phyloP scores from a whole-genome alignment of 176 grass and related monocot species.

The Phoenix dactylifera region DNA sequence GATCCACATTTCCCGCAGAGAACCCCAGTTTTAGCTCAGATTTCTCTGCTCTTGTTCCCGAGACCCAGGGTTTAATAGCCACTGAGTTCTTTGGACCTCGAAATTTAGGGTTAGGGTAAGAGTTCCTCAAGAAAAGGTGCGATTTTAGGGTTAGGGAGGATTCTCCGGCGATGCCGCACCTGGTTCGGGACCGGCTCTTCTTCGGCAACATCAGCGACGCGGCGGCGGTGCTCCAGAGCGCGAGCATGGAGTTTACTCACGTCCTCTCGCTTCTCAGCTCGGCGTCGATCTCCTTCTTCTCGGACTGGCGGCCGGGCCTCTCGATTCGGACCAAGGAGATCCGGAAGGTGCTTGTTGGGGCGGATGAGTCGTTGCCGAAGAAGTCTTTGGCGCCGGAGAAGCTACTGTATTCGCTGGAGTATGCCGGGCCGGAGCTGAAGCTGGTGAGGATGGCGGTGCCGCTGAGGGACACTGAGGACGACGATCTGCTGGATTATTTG shows the following conservation, averaged over 20 bases:
- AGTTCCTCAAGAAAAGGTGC: too few relatives aligned
- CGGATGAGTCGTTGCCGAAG: slow-evolving; percentile 30
- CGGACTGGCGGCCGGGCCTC: slow-evolving; percentile 40
- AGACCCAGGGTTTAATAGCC: too few relatives aligned
- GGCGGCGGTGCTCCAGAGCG: slow-evolving; percentile 29
- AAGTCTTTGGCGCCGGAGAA: slow-evolving; percentile 22
- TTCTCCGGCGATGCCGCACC: slow-evolving; percentile 28
- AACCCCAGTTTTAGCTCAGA: too few relatives aligned
- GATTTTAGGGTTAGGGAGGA: too few relatives aligned
- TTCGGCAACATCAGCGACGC: slow-evolving; percentile 66
- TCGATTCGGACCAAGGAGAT: slow-evolving; percentile 37
- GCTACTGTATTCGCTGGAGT: slow-evolving; percentile 54
- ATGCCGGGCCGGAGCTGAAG: slow-evolving; percentile 42
- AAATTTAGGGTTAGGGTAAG: too few relatives aligned
- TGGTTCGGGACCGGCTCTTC: slow-evolving; percentile 57
- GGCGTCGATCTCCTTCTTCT: slow-evolving; percentile 62
- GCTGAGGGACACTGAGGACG: slow-evolving; percentile 71
- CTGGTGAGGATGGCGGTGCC: slow-evolving; percentile 81
- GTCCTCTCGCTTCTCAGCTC: slow-evolving; percentile 51
- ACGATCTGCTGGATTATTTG: slow-evolving; percentile 72
- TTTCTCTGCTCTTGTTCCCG: too few relatives aligned
- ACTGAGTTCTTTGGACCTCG: too few relatives aligned
- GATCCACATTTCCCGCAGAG: too few relatives aligned
- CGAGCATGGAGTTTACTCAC: slow-evolving; percentile 21
- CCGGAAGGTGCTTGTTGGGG: slow-evolving; percentile 28